phyloP scores from a whole-genome alignment of 2,329 filamentous ascomycete genomes.

The Pleomassaria siparia region DNA sequence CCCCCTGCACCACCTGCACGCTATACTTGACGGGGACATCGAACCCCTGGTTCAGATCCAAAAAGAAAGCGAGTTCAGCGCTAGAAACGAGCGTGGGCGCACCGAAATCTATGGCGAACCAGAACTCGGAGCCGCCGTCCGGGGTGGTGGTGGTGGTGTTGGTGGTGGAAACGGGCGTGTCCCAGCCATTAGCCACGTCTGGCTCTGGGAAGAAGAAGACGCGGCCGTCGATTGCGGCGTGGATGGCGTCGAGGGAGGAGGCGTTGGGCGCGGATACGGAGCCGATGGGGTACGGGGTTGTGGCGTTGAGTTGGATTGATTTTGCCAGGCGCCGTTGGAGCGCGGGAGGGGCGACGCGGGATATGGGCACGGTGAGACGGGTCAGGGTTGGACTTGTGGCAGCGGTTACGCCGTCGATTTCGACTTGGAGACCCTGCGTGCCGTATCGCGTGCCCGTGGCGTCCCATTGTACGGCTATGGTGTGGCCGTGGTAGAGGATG shows the following conservation, averaged over 20 bases:
- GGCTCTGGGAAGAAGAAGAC: constrained; percentile 43
- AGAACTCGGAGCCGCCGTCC: constrained; percentile 34
- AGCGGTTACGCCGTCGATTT: constrained; percentile 38
- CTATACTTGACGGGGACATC: constrained; percentile 32
- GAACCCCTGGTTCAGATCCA: constrained; percentile 28
- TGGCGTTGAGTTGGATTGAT: constrained; percentile 38
- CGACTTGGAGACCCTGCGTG: constrained; percentile 34
- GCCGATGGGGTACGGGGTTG: constrained; percentile 33
- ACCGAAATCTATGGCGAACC: constrained; percentile 45
- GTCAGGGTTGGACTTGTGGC: constrained; percentile 30
- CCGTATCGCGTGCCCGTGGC: constrained; percentile 36
- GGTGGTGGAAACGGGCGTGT: constrained; percentile 32
- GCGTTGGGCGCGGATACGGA: constrained; percentile 31
- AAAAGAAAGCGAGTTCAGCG: constrained; percentile 44
- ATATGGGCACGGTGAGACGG: constrained; percentile 25
- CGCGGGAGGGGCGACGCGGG: constrained; percentile 21
- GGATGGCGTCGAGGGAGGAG: constrained; percentile 23
- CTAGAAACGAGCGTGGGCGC: constrained; percentile 24
- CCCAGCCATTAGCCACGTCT: constrained; percentile 44
- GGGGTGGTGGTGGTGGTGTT: no score
- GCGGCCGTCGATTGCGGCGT: constrained; percentile 44
- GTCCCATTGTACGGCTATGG: constrained; percentile 48
- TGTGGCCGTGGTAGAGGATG: constrained; percentile 47
- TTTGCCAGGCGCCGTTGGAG: constrained; percentile 39
- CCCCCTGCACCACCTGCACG: constrained; percentile 28